These are phyloP conservation scores for Chlorella sp. DNA, from an alignment of 139 green algal species.

Conservation along the genomic window DNA sequence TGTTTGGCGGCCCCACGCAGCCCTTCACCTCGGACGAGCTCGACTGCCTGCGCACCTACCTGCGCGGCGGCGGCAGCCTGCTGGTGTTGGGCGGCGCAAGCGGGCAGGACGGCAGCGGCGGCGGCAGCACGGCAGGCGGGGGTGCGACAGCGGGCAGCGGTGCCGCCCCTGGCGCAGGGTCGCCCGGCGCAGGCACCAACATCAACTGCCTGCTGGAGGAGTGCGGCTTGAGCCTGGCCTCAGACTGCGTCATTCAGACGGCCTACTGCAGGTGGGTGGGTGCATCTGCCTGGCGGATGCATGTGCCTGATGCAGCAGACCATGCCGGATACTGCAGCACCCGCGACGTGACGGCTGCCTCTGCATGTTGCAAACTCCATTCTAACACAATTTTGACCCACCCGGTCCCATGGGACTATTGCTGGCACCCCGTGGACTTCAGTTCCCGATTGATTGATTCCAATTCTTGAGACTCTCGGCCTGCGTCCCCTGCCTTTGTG, in stretches of 20 bases:
- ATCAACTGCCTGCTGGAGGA: conserved; percentile 87
- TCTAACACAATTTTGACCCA: too few relatives aligned
- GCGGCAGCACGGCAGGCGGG: not conserved
- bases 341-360: too few relatives aligned
- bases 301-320: not conserved
- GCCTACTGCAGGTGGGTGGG: conserved; percentile 14
- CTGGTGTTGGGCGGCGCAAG: conserved; percentile 68
- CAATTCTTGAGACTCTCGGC: too few relatives aligned
- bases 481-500: too few relatives aligned
- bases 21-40: conserved; percentile 71
- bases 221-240: conserved; percentile 78
- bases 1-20: conserved; percentile 78
- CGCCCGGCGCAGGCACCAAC: conserved; percentile 66
- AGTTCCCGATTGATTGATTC: too few relatives aligned
- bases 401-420: too few relatives aligned
- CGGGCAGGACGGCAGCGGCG: conserved; percentile 51
- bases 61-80: conserved; percentile 72
- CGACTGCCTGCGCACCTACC: conserved; percentile 67
- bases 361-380: too few relatives aligned
- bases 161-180: not conserved
- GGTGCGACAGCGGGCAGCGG: not conserved
- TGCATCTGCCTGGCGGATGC: not conserved
- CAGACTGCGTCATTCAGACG: conserved; percentile 72
- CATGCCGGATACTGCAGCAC: too few relatives aligned
- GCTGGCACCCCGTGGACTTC: too few relatives aligned